Conservation (phyloP, 495 filamentous ascomycete species). For the Aspergillus diversus region DNA sequence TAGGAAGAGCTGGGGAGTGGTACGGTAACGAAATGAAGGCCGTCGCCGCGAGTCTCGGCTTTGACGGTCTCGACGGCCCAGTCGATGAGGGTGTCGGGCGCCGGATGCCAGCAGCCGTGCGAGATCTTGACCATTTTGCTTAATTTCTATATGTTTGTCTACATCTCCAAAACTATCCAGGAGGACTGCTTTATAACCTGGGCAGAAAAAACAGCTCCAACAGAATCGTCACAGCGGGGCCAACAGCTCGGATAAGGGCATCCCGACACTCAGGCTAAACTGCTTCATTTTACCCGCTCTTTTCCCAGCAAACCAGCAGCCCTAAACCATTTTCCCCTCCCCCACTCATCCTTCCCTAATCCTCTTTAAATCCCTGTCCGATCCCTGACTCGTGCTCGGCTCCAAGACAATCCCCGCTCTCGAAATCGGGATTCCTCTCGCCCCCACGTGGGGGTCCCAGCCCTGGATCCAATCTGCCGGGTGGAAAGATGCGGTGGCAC, state of each 20-base stretch:
- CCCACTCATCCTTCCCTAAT: no score
- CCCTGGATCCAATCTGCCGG: no score
- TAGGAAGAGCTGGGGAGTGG: background rate
- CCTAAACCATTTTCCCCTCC: background rate
- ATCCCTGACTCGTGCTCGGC: background rate
- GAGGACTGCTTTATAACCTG: background rate
- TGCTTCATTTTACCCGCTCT: background rate
- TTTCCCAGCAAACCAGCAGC: background rate
- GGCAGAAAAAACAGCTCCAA: no score
- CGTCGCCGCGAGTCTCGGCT: slow-evolving; percentile 17
- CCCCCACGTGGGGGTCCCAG: slow-evolving; percentile 12
- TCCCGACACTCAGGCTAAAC: no score
- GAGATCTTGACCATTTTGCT: slow-evolving; percentile 18
- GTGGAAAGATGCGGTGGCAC: no score
- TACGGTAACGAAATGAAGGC: slow-evolving; percentile 19
- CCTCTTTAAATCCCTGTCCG: background rate
- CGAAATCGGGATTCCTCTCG: background rate
- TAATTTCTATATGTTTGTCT: background rate
- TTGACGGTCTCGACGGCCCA: slow-evolving; percentile 19
- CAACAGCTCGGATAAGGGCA: no score
- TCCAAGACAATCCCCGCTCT: slow-evolving; percentile 2
- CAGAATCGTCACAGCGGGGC: no score
- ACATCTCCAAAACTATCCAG: background rate
- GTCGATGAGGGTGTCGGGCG: slow-evolving; percentile 21
- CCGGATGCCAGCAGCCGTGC: slow-evolving; percentile 22